These are phyloP conservation scores for Alliaria petiolata DNA, from an alignment of 345 rosid genomes.

Conservation along the genomic window DNA sequence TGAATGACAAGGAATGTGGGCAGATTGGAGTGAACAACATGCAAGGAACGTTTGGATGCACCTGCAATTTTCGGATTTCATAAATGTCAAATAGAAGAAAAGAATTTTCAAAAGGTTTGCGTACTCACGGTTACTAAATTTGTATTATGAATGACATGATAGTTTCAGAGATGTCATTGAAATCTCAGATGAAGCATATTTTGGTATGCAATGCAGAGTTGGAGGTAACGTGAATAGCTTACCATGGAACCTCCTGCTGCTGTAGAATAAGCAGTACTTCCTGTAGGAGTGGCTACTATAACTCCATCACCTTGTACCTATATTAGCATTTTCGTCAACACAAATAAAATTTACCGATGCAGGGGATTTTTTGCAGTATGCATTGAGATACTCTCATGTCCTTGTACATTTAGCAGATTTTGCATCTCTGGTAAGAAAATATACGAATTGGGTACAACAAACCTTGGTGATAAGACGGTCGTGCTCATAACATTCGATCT, in stretches of 20 bases:
- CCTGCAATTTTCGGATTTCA: constrained; percentile 45
- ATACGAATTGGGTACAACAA: constrained; percentile 4
- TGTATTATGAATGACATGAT: no score
- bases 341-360: background rate
- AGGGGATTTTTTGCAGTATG: background rate
- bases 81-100: background rate
- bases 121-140: no score
- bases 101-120: no score
- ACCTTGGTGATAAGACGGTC: constrained; percentile 97
- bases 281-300: constrained; percentile 97
- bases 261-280: constrained; percentile 97
- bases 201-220: background rate
- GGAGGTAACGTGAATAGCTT: constrained; percentile 12
- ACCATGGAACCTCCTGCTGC: constrained; percentile 99
- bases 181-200: no score
- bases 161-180: no score
- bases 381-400: background rate
- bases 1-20: constrained; percentile 94
- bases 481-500: constrained; percentile 95
- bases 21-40: constrained; percentile 98
- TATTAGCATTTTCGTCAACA: constrained; percentile 11
- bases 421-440: background rate
- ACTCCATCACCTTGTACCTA: constrained; percentile 99
- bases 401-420: background rate
- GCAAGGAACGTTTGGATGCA: constrained; percentile 99